phyloP scores from a whole-genome alignment of 2,329 filamentous ascomycete species.

The Cladorrhinum sp. region DNA sequence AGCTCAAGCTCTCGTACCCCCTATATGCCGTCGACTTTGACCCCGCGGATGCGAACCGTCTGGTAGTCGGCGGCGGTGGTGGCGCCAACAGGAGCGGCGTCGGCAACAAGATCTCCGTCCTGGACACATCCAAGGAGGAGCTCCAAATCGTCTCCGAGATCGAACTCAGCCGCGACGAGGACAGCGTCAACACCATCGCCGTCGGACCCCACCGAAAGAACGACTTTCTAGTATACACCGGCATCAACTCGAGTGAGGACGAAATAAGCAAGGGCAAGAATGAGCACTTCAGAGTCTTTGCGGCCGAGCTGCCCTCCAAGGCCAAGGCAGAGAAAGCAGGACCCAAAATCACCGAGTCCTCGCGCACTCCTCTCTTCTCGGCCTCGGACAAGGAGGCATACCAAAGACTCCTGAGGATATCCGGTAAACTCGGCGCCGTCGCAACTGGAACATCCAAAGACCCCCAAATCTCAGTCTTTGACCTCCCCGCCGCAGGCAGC shows the following conservation, averaged over 20 bases:
- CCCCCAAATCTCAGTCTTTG: slow-evolving; percentile 77
- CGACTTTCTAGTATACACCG: slow-evolving; percentile 62
- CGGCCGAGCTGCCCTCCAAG: slow-evolving; percentile 45
- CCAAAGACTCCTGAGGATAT: slow-evolving; percentile 57
- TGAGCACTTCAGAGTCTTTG: slow-evolving; percentile 76
- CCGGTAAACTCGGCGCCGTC: slow-evolving; percentile 66
- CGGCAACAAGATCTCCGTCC: slow-evolving; percentile 76
- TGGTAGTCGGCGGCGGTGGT: slow-evolving; percentile 84
- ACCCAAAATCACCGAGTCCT: slow-evolving; percentile 48
- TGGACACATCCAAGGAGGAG: slow-evolving; percentile 65
- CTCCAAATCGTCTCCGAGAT: slow-evolving; percentile 67
- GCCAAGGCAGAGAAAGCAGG: slow-evolving; percentile 33
- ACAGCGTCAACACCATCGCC: slow-evolving; percentile 81
- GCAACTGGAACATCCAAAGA: slow-evolving; percentile 74
- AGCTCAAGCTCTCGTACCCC: slow-evolving; percentile 72
- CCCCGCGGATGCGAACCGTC: slow-evolving; percentile 68
- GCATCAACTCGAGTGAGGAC: slow-evolving; percentile 75
- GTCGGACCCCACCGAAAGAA: slow-evolving; percentile 60
- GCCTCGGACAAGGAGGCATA: slow-evolving; percentile 53
- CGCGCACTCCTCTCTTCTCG: slow-evolving; percentile 52
- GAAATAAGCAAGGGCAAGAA: slow-evolving; percentile 75
- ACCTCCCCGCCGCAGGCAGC: slow-evolving; percentile 54
- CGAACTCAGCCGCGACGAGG: slow-evolving; percentile 77
- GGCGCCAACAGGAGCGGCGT: slow-evolving; percentile 79
- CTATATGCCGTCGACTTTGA: slow-evolving; percentile 88